These are phyloP conservation scores for Eimeria zaria DNA, from an alignment of 169 alveolate genomes.

Conservation along the genomic window DNA sequence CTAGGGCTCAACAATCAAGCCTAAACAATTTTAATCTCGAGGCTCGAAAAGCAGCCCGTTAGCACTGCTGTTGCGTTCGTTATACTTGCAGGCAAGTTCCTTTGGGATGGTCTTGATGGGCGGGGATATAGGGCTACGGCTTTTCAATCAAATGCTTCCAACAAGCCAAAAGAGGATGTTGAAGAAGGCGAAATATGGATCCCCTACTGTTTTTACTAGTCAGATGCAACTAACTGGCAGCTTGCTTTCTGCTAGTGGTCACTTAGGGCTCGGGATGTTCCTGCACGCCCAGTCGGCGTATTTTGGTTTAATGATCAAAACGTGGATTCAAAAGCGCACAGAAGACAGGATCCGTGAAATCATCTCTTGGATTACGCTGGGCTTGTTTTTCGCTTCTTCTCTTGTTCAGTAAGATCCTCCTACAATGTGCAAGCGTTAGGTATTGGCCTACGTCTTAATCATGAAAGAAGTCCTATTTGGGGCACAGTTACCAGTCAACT, in stretches of 20 bases:
- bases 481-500: neutral
- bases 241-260: constrained; percentile 66
- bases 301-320: constrained; percentile 53
- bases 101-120: constrained; percentile 70
- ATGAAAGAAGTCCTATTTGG: no score
- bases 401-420: constrained; percentile 49
- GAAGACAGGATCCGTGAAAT: constrained; percentile 60
- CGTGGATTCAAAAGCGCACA: constrained; percentile 51
- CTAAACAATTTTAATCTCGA: neutral
- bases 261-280: constrained; percentile 61
- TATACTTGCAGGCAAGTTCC: constrained; percentile 50
- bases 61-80: neutral
- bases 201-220: constrained; percentile 71
- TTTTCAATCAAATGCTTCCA: constrained; percentile 69
- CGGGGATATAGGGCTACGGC: constrained; percentile 63
- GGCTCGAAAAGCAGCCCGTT: neutral
- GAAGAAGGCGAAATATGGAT: constrained; percentile 67
- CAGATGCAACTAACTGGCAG: constrained; percentile 78
- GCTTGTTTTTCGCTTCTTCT: constrained; percentile 52
- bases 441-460: no score
- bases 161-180: constrained; percentile 50
- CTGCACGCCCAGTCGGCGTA: constrained; percentile 75
- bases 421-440: neutral
- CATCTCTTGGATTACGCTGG: constrained; percentile 73
- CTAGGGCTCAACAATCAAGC: constrained; percentile 3